Evolutionary conservation across 345 rosid species (phyloP).

Genomic region (Geranium brycei): DNA sequence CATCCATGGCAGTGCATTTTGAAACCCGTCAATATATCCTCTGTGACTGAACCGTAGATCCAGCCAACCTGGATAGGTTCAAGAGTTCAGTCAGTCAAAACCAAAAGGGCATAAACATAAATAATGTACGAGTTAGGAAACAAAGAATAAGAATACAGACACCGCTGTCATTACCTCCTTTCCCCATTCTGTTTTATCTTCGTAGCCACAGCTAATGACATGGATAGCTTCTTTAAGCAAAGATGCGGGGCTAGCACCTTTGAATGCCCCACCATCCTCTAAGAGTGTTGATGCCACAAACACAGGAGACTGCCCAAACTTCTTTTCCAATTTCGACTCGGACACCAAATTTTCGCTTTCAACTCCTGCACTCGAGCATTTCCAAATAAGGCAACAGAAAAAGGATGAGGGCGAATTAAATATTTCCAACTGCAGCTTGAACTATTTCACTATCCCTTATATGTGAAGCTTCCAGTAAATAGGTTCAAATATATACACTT

Average conservation of each 20-base stretch:
- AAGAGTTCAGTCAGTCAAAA: no score
- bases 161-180: constrained; percentile 38
- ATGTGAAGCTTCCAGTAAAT: no score
- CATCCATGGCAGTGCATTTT: constrained; percentile 75
- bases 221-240: constrained; percentile 65
- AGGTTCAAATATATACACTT: no score
- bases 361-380: constrained; percentile 13
- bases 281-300: constrained; percentile 42
- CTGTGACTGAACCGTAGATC: constrained; percentile 62
- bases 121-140: no score
- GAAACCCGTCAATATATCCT: constrained; percentile 60
- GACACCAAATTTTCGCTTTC: constrained; percentile 16
- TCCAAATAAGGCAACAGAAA: no score
- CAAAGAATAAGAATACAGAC: no score
- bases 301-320: constrained; percentile 59
- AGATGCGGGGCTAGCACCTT: constrained; percentile 41
- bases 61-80: constrained; percentile 31
- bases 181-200: constrained; percentile 72
- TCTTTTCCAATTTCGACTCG: constrained; percentile 44
- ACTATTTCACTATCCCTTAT: no score
- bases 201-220: constrained; percentile 60
- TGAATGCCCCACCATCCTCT: constrained; percentile 43
- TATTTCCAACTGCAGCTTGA: no score
- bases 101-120: no score
- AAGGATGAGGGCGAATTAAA: no score